Percentiles rank a stretch among this genome's conserved stretches.
phyloP scores from a whole-genome alignment of 257 asterid genomes.

The Solanum pennellii region DNA sequence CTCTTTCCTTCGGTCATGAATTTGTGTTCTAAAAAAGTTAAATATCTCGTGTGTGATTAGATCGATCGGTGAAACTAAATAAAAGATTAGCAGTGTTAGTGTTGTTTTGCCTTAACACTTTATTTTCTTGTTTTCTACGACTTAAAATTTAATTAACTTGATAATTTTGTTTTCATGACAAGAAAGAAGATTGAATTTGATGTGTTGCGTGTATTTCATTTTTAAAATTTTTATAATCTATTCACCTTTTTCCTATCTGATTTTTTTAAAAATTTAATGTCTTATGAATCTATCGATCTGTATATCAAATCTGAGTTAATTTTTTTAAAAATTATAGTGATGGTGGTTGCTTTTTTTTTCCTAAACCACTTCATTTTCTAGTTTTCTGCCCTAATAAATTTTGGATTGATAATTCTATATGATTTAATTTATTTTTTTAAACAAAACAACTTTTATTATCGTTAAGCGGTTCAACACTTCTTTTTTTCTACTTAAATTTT shows the following conservation, averaged over 20 bases:
- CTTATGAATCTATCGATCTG: background rate
- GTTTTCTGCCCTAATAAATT: background rate
- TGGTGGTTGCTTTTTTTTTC: background rate
- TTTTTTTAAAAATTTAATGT: background rate
- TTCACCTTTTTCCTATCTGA: too few species aligned
- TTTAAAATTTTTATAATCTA: too few species aligned
- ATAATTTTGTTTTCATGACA: background rate
- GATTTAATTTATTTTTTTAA: too few species aligned
- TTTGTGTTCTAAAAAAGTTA: too few species aligned
- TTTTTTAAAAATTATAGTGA: fast-evolving
- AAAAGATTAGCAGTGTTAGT: too few species aligned
- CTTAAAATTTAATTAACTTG: background rate
- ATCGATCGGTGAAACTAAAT: too few species aligned
- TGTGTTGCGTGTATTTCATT: too few species aligned
- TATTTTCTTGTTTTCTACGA: background rate
- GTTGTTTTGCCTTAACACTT: background rate
- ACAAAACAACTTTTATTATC: too few species aligned
- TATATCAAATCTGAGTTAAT: background rate
- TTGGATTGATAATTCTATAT: background rate
- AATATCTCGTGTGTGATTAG: too few species aligned
- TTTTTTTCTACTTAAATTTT: too few species aligned
- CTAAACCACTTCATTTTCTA: background rate
- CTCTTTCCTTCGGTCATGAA: too few species aligned
- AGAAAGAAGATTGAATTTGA: background rate
- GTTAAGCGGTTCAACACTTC: background rate